These are phyloP conservation scores for Podospora anserina DNA, from an alignment of 495 filamentous ascomycete genomes.

Conservation along the genomic window DNA sequence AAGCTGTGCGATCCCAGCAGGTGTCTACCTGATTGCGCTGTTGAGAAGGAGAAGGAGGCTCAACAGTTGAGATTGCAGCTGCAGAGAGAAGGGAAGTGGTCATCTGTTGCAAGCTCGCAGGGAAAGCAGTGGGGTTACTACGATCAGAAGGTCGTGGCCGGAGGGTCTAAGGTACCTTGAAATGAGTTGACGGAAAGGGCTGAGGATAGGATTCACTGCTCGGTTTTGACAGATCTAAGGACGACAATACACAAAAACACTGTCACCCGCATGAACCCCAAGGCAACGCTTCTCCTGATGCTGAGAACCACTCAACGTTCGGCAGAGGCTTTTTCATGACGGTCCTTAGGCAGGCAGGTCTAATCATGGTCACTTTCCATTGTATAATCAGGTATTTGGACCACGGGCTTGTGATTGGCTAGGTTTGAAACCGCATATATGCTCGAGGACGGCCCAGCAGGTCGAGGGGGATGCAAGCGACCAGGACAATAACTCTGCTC, in stretches of 20 bases:
- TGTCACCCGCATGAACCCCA: too few relatives aligned
- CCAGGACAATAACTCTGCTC: too few relatives aligned
- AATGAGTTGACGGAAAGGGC: neutral
- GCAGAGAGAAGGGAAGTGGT: neutral
- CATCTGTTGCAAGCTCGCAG: neutral
- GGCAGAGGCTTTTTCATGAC: slow-evolving; percentile 27
- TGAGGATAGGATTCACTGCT: too few relatives aligned
- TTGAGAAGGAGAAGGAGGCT: neutral
- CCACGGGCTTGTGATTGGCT: neutral
- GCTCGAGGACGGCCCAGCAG: neutral
- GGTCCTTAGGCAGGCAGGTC: neutral
- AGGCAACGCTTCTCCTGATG: slow-evolving; percentile 27
- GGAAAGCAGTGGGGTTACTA: neutral
- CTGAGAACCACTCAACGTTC: slow-evolving; percentile 2
- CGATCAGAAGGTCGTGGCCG: too few relatives aligned
- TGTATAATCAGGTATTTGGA: neutral
- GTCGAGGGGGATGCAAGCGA: neutral
- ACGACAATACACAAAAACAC: too few relatives aligned
- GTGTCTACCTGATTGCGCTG: neutral
- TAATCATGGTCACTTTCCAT: neutral
- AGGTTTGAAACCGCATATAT: neutral
- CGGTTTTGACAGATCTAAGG: too few relatives aligned
- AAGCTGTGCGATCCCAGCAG: neutral
- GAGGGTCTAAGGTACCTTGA: neutral
- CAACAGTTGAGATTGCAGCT: neutral